phyloP scores from a whole-genome alignment of 495 filamentous ascomycete genomes.

The Aspergillus nanangensis region DNA sequence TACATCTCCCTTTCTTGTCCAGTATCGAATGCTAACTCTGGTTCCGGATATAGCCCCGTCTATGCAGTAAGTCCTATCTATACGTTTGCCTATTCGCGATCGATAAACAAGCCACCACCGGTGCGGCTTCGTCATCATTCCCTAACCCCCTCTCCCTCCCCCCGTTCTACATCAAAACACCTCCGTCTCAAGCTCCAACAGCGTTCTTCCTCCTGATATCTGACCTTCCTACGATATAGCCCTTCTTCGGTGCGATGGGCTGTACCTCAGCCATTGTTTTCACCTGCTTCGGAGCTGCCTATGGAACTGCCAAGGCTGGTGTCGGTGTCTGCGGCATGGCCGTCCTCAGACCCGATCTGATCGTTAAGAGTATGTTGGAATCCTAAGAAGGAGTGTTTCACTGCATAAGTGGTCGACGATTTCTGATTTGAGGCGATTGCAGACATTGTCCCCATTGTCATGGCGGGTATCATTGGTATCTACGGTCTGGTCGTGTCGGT shows the following conservation, averaged over 20 bases:
- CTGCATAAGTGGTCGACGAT: too few relatives aligned
- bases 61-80: conserved; percentile 82
- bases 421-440: conserved; percentile 15
- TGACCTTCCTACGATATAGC: conserved; percentile 48
- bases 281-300: conserved; percentile 97
- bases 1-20: conserved; percentile 2
- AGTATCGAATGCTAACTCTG: conserved; percentile 36
- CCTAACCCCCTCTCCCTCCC: neutral
- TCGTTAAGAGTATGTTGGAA: conserved; percentile 88
- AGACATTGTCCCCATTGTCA: conserved; percentile 99
- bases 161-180: too few relatives aligned
- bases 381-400: neutral
- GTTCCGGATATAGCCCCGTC: conserved; percentile 69
- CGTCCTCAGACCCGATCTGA: conserved; percentile 95
- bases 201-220: conserved; percentile 13
- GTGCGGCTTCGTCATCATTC: conserved; percentile 27
- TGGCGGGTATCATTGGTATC: conserved; percentile 99
- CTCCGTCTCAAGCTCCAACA: neutral
- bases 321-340: conserved; percentile 98
- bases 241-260: conserved; percentile 99
- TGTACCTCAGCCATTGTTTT: conserved; percentile 98
- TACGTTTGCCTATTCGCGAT: neutral
- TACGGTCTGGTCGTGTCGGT: conserved; percentile 99
- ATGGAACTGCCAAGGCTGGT: conserved; percentile 98
- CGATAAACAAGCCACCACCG: conserved; percentile 5